Evolutionary conservation across 495 filamentous ascomycete species (phyloP), one percentile per base, ranked within the genome.

Genomic region (Stereocaulon alpinum): DNA sequence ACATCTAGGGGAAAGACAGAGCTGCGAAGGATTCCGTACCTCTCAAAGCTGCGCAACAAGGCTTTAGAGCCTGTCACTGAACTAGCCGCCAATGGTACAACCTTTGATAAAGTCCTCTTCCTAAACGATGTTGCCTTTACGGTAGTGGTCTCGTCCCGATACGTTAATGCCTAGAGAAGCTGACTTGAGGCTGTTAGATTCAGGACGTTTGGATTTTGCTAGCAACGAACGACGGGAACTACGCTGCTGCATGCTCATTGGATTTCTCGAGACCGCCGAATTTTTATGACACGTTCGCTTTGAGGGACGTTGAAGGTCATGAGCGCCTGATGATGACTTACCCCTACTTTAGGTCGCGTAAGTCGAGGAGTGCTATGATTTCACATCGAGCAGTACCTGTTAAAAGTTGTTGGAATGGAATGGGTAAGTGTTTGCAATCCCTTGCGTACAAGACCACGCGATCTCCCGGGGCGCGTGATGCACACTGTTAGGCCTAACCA

Each of bases 211-310:
- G 83, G 22, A 79, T 73, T 5, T 74, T 95, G 14, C 76, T 95
- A 11, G 71, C 77, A 48, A 94, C 89, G n/a, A 82, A 84, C 56
- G 68, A 80, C 20, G 86, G 86, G 27, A 64, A 80, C 37, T 94
- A 91, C 61, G 87, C 86, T 6, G 88, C 89, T 1, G 88, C 86
- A 20, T 94, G 89, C 69, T 80, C 87, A 0, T 72, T 93, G 61
- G 89, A 95, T 65, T 93, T 89, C 65, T 72, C 76, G 6, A 78
- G 79, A 42, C 82, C 85, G 0, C 83, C 86, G 2, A 43, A 63
- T 3, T 91, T 83, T 72, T 91, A 93, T 71, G 89, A 94, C 67
- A 91, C 87, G 1, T 92, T 93, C 68, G 89, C 89, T 18, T 76
- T 91, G 11, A 85, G 89, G 4, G 89, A 94, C 68, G 71, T 74